phyloP scores from a whole-genome alignment of 805 yeast species.

The Lachancea mirantina region DNA sequence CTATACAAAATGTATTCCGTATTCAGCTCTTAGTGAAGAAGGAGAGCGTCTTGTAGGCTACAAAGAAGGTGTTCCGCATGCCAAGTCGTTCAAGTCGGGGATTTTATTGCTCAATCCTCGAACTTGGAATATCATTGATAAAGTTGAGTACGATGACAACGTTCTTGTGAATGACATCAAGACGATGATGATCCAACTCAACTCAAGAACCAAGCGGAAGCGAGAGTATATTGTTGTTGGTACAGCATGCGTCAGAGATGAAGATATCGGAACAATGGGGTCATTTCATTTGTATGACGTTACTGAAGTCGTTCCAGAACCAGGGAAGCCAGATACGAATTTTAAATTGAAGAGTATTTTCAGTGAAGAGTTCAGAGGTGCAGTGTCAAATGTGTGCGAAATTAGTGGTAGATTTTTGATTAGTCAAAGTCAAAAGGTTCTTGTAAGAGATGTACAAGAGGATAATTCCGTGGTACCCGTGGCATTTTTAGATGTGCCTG shows the following conservation, averaged over 20 bases:
- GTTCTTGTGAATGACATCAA: slow-evolving; percentile 43
- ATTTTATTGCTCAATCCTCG: slow-evolving; percentile 63
- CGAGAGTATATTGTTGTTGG: slow-evolving; percentile 75
- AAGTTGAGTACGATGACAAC: slow-evolving; percentile 55
- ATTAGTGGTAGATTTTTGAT: slow-evolving; percentile 77
- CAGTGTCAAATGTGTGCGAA: slow-evolving; percentile 70
- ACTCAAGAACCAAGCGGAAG: slow-evolving; percentile 36
- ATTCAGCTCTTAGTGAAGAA: slow-evolving; percentile 67
- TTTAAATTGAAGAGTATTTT: slow-evolving; percentile 68
- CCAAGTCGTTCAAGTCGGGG: slow-evolving; percentile 51
- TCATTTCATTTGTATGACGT: slow-evolving; percentile 66
- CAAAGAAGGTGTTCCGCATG: slow-evolving; percentile 39
- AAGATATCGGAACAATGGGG: slow-evolving; percentile 77
- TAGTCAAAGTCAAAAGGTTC: slow-evolving; percentile 74
- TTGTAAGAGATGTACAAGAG: slow-evolving; percentile 78
- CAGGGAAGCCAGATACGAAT: slow-evolving; percentile 75
- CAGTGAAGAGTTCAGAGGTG: slow-evolving; percentile 73
- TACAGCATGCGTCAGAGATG: slow-evolving; percentile 65
- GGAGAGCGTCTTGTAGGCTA: slow-evolving; percentile 57
- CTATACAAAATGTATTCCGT: slow-evolving; percentile 51
- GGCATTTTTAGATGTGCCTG: slow-evolving; percentile 83
- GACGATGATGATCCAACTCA: slow-evolving; percentile 32
- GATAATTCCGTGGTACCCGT: slow-evolving; percentile 86
- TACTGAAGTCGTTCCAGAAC: slow-evolving; percentile 82
- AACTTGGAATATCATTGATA: slow-evolving; percentile 72